These are phyloP conservation scores for Tetracladium marchalianum DNA, from an alignment of 495 filamentous ascomycete genomes.

Conservation along the genomic window DNA sequence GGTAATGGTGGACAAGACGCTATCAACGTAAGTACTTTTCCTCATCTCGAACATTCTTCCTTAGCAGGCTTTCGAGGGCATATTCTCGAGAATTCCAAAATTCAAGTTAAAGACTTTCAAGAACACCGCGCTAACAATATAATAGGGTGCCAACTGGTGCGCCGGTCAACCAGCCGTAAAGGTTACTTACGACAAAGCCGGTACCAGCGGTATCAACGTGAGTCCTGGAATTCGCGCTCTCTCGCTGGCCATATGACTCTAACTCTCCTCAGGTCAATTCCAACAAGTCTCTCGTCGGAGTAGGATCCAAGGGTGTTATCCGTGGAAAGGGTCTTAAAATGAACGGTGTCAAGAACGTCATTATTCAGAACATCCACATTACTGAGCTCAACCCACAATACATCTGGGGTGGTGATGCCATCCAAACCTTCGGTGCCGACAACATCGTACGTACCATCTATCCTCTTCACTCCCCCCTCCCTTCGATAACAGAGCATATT, in stretches of 20 bases:
- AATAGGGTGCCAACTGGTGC: background rate
- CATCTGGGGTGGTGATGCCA: conserved; percentile 31
- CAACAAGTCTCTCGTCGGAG: conserved; percentile 27
- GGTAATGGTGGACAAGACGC: conserved; percentile 28
- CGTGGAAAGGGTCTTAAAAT: conserved; percentile 27
- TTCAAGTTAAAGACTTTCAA: background rate
- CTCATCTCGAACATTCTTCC: no score
- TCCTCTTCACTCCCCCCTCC: no score
- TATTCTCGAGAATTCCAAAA: background rate
- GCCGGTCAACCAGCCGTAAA: conserved; percentile 13
- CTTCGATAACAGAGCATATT: background rate
- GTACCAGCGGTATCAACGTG: conserved; percentile 22
- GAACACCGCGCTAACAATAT: conserved; percentile 22
- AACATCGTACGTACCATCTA: conserved; percentile 26
- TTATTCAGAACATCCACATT: conserved; percentile 25
- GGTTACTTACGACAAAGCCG: conserved; percentile 30
- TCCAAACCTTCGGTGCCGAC: conserved; percentile 23
- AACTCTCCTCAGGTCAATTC: conserved; percentile 12
- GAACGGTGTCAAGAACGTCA: conserved; percentile 26
- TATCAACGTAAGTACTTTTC: conserved; percentile 28
- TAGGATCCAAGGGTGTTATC: conserved; percentile 27
- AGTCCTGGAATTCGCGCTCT: background rate
- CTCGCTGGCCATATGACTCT: background rate
- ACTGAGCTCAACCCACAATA: conserved; percentile 28
- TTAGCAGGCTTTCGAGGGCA: no score